phyloP scores from a whole-genome alignment of 176 grass and related monocot species.

The Lolium multiflorum region DNA sequence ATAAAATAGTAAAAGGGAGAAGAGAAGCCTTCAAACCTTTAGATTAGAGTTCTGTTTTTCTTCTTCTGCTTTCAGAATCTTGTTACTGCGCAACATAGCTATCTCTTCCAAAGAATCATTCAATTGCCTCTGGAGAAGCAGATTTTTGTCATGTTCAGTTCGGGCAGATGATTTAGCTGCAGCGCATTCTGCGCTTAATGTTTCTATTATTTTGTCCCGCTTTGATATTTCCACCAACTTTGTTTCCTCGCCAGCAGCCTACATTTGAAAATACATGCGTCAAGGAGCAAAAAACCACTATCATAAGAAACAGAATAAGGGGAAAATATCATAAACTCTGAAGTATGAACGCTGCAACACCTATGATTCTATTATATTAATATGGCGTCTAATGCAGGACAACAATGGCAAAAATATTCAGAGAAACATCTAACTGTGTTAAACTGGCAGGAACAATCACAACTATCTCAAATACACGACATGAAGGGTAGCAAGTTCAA shows the following conservation, averaged over 20 bases:
- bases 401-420: neutral
- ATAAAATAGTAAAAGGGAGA: conserved; percentile 27
- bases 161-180: conserved; percentile 58
- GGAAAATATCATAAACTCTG: neutral
- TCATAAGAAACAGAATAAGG: conserved; percentile 13
- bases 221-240: conserved; percentile 76
- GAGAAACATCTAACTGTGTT: conserved; percentile 5
- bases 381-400: neutral
- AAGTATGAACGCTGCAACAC: neutral
- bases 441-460: conserved; percentile 29
- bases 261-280: conserved; percentile 38
- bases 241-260: conserved; percentile 81
- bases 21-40: conserved; percentile 62
- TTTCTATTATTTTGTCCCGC: conserved; percentile 77
- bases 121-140: conserved; percentile 64
- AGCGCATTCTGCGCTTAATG: conserved; percentile 58
- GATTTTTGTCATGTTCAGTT: conserved; percentile 69
- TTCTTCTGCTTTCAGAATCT: conserved; percentile 60
- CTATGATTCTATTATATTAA: conserved; percentile 25
- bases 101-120: conserved; percentile 67
- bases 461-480: neutral
- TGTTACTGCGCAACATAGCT: conserved; percentile 56
- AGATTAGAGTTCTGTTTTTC: conserved; percentile 77
- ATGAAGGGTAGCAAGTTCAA: neutral
- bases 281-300: conserved; percentile 22